Evolutionary conservation across 108 stramenopile species (phyloP), one percentile per base, ranked within the genome.

Genomic region (Nitzschia sp.): DNA sequence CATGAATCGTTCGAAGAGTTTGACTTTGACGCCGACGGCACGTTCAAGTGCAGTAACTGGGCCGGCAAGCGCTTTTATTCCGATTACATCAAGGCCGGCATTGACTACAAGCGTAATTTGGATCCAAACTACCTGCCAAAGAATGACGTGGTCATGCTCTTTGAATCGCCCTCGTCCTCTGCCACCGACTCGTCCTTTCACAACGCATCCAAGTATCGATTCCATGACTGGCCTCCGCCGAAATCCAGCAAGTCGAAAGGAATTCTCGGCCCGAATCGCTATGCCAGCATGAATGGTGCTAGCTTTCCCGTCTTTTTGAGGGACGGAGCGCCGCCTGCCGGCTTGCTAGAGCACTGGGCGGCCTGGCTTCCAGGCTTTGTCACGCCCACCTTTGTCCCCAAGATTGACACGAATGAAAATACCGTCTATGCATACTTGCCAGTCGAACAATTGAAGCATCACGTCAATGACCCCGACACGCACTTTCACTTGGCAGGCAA

Each of bases 401-500:
- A 54, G 28, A 42, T 76, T 30, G 32, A 28, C 3, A 34, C 29
- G n/a, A 46, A 66, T 31, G 72, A 74, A 35, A n/a, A 38, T 18
- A 51, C 49, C 4, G 72, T 67, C 53, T 70, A 76, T 53, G 68
- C 68, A 8, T 76, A 76, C 51, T 59, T 76, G 51, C 75, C 75
- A 1, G 67, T 68, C 11, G 75, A 76, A 45, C 59, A 62, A 46
- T 51, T 76, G 46, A 51, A 69, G 58, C 31, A 69, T 6, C 75
- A 76, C 32, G 68, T 76, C 68, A 76, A 76, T 34, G 75, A 69
- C 54, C 68, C 68, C 9, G 54, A 59, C 18, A 64, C 47, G 24
- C 75, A 76, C 51, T 76, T 53, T 47, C 75, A 76, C 53, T 63
- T 76, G 67, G 75, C 75, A 4, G 75, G 75, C 13, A 76, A 76